These are phyloP conservation scores for Boechera retrofracta DNA, from an alignment of 345 rosid species.

Conservation along the genomic window DNA sequence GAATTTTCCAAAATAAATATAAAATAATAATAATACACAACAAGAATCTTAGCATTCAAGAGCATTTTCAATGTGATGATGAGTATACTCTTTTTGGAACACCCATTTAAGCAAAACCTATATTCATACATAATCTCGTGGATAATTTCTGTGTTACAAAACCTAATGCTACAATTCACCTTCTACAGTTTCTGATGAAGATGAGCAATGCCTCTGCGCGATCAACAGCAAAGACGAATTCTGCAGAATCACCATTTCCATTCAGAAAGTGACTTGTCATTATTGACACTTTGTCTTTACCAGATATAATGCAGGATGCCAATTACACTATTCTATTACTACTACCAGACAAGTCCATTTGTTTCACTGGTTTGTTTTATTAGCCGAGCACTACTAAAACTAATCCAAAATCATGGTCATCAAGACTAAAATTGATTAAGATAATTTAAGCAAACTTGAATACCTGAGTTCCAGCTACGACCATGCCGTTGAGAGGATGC, in stretches of 20 bases:
- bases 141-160: constrained; percentile 26
- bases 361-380: constrained; percentile 17
- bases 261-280: constrained; percentile 21
- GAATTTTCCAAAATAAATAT: neutral
- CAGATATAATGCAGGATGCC: constrained; percentile 13
- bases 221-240: constrained; percentile 62
- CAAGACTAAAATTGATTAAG: neutral
- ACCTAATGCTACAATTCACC: constrained; percentile 30
- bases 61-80: constrained; percentile 16
- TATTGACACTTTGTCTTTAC: neutral
- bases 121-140: constrained; percentile 16
- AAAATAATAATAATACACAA: constrained; percentile 1
- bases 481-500: constrained; percentile 76
- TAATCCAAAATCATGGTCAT: neutral
- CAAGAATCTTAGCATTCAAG: neutral
- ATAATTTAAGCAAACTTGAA: constrained; percentile 16
- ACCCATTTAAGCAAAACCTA: constrained; percentile 12
- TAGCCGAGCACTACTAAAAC: constrained; percentile 36
- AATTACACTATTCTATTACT: constrained; percentile 17
- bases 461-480: constrained; percentile 91
- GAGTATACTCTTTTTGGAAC: constrained; percentile 1
- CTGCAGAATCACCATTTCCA: constrained; percentile 52
- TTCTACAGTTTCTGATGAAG: constrained; percentile 40
- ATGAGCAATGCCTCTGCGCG: constrained; percentile 54
- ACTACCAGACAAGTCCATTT: constrained; percentile 15